Evolutionary conservation across 2,329 filamentous ascomycete species (phyloP).

Genomic region (Aspergillus chevalieri): DNA sequence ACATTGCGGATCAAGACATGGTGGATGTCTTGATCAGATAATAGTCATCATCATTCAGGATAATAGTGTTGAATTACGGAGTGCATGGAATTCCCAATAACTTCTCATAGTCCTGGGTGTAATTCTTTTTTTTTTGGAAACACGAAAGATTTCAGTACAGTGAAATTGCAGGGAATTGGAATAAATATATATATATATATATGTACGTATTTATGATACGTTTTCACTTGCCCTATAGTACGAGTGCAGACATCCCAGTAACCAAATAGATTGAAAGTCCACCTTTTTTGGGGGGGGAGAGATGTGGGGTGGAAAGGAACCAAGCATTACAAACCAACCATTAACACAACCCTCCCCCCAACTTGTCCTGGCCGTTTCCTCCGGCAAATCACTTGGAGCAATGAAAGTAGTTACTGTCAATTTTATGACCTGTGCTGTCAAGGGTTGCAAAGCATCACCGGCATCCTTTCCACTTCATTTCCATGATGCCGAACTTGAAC

Average conservation of each 20-base stretch:
- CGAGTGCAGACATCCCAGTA: no score
- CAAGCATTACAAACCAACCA: no score
- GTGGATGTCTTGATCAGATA: slow-evolving; percentile 66
- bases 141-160: no score
- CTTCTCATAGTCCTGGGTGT: no score
- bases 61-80: neutral
- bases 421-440: slow-evolving; percentile 93
- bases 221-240: no score
- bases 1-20: slow-evolving; percentile 67
- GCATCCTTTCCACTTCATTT: slow-evolving; percentile 86
- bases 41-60: neutral
- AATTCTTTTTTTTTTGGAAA: no score
- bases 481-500: slow-evolving; percentile 81
- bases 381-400: neutral
- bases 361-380: neutral
- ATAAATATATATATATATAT: no score
- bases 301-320: no score
- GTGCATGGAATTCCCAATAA: neutral
- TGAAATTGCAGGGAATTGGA: no score
- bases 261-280: no score
- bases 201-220: no score
- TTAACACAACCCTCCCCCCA: neutral
- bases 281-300: no score
- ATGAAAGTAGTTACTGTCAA: slow-evolving; percentile 98
- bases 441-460: slow-evolving; percentile 78